Evolutionary conservation across 345 rosid species (phyloP).

Genomic region (Camelina sativa): DNA sequence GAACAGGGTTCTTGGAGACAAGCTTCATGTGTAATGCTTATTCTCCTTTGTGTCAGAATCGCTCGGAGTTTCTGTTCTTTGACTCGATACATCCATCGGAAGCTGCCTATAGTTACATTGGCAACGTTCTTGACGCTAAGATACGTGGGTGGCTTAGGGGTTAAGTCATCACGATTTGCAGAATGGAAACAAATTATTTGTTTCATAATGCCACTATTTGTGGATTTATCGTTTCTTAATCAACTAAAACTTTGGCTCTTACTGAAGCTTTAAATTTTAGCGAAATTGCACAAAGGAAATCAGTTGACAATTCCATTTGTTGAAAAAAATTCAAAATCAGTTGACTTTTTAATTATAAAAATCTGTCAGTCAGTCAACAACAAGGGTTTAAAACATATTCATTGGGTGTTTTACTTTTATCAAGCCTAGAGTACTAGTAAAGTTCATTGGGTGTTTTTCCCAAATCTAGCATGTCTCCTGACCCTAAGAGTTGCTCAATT

Average conservation of each 20-base stretch:
- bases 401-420: too few species aligned
- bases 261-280: not conserved
- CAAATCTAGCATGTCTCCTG: too few species aligned
- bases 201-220: not conserved
- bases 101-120: constrained; percentile 41
- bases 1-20: constrained; percentile 46
- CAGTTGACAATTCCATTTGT: too few species aligned
- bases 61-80: constrained; percentile 54
- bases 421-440: too few species aligned
- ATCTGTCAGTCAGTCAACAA: too few species aligned
- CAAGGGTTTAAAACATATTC: too few species aligned
- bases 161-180: constrained; percentile 3
- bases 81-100: constrained; percentile 56
- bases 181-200: not conserved
- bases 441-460: too few species aligned
- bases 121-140: not conserved
- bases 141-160: constrained; percentile 20
- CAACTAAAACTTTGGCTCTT: not conserved
- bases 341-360: not conserved
- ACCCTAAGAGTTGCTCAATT: too few species aligned
- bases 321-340: not conserved
- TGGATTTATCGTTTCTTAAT: not conserved
- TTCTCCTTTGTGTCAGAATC: constrained; percentile 40
- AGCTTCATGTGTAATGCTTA: constrained; percentile 45
- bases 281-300: too few species aligned